Conservation (phyloP, 306 rosid genomes). For the Castanopsis chinensis region DNA sequence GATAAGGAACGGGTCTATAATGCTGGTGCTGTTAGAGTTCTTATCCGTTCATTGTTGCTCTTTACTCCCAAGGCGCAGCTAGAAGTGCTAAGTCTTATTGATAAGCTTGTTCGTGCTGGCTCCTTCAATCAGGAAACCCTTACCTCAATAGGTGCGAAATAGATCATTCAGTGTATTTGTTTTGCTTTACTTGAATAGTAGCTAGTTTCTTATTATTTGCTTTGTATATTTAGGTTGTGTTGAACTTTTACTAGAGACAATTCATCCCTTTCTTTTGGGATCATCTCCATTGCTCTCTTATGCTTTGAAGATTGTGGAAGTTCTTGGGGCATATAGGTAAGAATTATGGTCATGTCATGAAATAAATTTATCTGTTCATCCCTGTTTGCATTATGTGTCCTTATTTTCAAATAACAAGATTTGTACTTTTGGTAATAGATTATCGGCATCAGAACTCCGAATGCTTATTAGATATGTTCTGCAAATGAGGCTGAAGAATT, state of each 20-base stretch:
- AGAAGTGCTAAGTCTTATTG: slow-evolving; percentile 72
- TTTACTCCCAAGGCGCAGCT: slow-evolving; percentile 91
- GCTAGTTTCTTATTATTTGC: slow-evolving; percentile 11
- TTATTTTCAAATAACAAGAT: slow-evolving; percentile 17
- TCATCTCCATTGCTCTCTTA: slow-evolving; percentile 82
- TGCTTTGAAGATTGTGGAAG: slow-evolving; percentile 86
- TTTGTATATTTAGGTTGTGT: slow-evolving; percentile 68
- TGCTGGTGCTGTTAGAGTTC: slow-evolving; percentile 81
- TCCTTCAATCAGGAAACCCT: slow-evolving; percentile 90
- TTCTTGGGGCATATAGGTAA: slow-evolving; percentile 96
- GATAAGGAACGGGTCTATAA: slow-evolving; percentile 76
- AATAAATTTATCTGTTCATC: slow-evolving; percentile 23
- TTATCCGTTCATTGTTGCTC: slow-evolving; percentile 73
- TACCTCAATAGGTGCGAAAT: slow-evolving; percentile 75
- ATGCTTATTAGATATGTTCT: slow-evolving; percentile 72
- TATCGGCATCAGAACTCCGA: slow-evolving; percentile 81
- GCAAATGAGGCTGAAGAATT: slow-evolving; percentile 74
- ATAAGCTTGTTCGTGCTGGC: slow-evolving; percentile 77
- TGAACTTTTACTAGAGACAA: slow-evolving; percentile 84
- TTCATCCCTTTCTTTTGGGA: slow-evolving; percentile 84
- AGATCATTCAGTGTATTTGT: slow-evolving; percentile 15
- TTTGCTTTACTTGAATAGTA: slow-evolving; percentile 19
- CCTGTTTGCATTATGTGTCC: slow-evolving; percentile 8
- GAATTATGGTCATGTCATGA: slow-evolving; percentile 9
- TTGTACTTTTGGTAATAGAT: slow-evolving; percentile 55